phyloP scores from a whole-genome alignment of 768 basidiomycete genomes.

The Trametes cinnabarina region DNA sequence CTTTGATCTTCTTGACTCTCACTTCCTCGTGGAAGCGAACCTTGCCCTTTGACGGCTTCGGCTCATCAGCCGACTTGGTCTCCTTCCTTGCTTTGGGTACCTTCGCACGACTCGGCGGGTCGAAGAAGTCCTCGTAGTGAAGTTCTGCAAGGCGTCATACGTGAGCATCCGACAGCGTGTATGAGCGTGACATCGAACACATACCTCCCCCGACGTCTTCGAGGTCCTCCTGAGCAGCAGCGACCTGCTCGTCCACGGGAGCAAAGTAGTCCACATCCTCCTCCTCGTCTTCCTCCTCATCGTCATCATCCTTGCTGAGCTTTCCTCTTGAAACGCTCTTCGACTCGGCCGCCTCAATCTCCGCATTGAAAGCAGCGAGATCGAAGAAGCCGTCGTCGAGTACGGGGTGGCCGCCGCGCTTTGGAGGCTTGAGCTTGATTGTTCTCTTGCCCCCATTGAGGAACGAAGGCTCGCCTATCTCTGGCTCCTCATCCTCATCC shows the following conservation, averaged over 20 bases:
- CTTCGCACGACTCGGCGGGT: slow-evolving; percentile 44
- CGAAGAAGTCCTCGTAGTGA: slow-evolving; percentile 82
- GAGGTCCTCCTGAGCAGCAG: slow-evolving; percentile 41
- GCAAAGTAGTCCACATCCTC: slow-evolving; percentile 66
- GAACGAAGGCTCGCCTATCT: slow-evolving; percentile 29
- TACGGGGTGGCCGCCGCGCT: slow-evolving; percentile 37
- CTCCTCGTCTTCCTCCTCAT: slow-evolving; percentile 48
- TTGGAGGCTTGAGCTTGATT: slow-evolving; percentile 17
- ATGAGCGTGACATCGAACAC: slow-evolving; percentile 2
- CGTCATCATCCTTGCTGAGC: slow-evolving; percentile 50
- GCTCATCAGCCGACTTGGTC: slow-evolving; percentile 2
- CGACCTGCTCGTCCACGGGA: slow-evolving; percentile 45
- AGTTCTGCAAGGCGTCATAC: slow-evolving; percentile 42
- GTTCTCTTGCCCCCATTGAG: slow-evolving; percentile 25
- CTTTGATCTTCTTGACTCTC: slow-evolving; percentile 75
- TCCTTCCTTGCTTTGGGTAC: slow-evolving; percentile 22
- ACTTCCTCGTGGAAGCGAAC: slow-evolving; percentile 85
- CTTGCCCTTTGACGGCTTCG: slow-evolving; percentile 33
- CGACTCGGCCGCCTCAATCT: slow-evolving; percentile 77
- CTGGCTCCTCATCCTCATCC: slow-evolving; percentile 20
- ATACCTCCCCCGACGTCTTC: slow-evolving; percentile 44
- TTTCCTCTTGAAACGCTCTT: slow-evolving; percentile 57
- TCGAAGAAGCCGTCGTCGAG: slow-evolving; percentile 93
- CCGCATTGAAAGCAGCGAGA: slow-evolving; percentile 81
- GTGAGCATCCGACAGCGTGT: not conserved